Conservation (phyloP, 768 basidiomycete genomes). For the Tylopilus plumbeoviolaceoides region DNA sequence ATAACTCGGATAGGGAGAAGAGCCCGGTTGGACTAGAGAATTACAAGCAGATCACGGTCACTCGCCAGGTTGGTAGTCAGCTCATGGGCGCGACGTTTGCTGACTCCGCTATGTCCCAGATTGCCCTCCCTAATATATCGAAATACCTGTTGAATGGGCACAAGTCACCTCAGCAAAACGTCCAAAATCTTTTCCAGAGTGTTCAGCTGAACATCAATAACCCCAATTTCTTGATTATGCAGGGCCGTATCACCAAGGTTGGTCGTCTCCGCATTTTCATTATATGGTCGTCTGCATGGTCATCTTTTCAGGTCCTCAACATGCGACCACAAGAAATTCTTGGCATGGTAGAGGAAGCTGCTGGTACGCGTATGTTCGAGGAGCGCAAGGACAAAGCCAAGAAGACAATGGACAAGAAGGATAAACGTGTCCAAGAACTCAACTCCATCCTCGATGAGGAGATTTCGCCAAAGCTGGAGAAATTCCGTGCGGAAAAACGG, state of each 20-base stretch:
- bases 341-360: conserved; percentile 98
- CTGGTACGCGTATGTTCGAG: conserved; percentile 98
- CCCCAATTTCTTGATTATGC: conserved; percentile 99
- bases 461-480: conserved; percentile 91
- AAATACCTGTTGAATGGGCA: conserved; percentile 97
- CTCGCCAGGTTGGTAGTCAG: conserved; percentile 72
- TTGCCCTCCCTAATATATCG: conserved; percentile 87
- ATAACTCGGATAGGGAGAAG: conserved; percentile 86
- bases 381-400: conserved; percentile 96
- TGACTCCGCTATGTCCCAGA: conserved; percentile 42
- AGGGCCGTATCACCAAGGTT: conserved; percentile 98
- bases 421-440: conserved; percentile 91
- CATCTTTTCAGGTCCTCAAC: conserved; percentile 69
- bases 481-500: conserved; percentile 83
- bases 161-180: conserved; percentile 76
- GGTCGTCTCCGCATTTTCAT: conserved; percentile 5
- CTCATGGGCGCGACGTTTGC: background rate
- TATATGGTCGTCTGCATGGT: background rate
- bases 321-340: conserved; percentile 98
- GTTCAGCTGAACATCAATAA: conserved; percentile 99
- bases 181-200: conserved; percentile 92
- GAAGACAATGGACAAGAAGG: conserved; percentile 96
- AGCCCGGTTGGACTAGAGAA: conserved; percentile 82
- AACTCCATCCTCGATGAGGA: conserved; percentile 77
- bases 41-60: conserved; percentile 89